Conservation (phyloP, 1,284 basidiomycete genomes). For the Sphaerobolus stellatus region DNA sequence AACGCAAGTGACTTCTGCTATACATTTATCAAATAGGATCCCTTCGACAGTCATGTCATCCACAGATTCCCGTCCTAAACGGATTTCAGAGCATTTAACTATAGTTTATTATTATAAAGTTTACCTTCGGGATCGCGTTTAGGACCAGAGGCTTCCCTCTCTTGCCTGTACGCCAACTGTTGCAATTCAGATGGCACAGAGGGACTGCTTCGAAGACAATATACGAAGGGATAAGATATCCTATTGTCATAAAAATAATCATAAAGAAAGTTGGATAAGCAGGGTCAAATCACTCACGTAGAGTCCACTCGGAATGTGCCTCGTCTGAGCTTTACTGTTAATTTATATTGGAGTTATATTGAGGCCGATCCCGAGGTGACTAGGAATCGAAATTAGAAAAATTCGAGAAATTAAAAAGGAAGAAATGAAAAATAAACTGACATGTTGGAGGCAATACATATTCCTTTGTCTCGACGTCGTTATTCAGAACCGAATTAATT, state of each 20-base stretch:
- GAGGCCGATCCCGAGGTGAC: conserved; percentile 41
- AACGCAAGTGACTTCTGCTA: conserved; percentile 42
- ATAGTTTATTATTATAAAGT: neutral
- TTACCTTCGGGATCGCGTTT: conserved; percentile 35
- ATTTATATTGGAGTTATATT: conserved; percentile 49
- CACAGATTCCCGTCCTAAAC: conserved; percentile 48
- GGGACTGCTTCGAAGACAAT: conserved; percentile 46
- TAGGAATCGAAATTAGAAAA: neutral
- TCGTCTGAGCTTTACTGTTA: conserved; percentile 47
- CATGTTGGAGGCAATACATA: conserved; percentile 18
- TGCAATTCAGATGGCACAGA: conserved; percentile 44
- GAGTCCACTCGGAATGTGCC: conserved; percentile 43
- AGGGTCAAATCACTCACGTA: conserved; percentile 30
- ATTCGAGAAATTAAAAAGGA: too few species aligned
- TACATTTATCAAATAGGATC: conserved; percentile 40
- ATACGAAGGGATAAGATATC: conserved; percentile 45
- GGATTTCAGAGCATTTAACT: too few species aligned
- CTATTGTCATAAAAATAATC: conserved; percentile 11
- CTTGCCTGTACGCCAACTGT: conserved; percentile 45
- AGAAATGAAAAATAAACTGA: conserved; percentile 1
- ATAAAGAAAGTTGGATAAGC: too few species aligned
- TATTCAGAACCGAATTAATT: conserved; percentile 31
- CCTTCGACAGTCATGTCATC: conserved; percentile 40
- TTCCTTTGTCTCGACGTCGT: conserved; percentile 23
- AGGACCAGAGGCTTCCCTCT: conserved; percentile 41